Evolutionary conservation across 2,329 filamentous ascomycete species (phyloP).

Genomic region (Epicoccum sorghinum): DNA sequence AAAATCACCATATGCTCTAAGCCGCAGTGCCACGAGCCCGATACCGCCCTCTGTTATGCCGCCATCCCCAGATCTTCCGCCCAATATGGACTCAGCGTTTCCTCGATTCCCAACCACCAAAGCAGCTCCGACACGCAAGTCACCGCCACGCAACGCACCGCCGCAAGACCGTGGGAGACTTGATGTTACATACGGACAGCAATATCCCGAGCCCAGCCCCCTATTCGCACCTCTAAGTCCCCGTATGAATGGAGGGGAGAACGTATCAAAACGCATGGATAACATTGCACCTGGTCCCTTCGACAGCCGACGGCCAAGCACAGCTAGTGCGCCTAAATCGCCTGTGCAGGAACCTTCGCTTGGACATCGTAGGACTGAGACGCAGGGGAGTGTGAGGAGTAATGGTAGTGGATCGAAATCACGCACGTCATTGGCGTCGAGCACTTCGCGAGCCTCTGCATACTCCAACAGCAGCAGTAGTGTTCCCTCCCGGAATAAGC

Average conservation of each 20-base stretch:
- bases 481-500: conserved; percentile 30
- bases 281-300: conserved; percentile 71
- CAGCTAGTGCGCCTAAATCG: conserved; percentile 42
- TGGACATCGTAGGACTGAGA: conserved; percentile 44
- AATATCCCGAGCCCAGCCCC: conserved; percentile 43
- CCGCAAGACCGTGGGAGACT: conserved; percentile 29
- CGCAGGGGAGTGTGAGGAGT: conserved; percentile 42
- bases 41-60: conserved; percentile 39
- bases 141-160: conserved; percentile 25
- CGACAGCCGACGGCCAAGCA: conserved; percentile 51
- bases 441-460: conserved; percentile 37
- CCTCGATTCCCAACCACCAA: conserved; percentile 58
- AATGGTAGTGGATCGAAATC: conserved; percentile 34
- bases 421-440: conserved; percentile 39
- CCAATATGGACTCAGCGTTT: conserved; percentile 59
- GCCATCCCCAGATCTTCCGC: conserved; percentile 40
- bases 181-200: conserved; percentile 33
- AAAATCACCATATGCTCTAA: conserved; percentile 39
- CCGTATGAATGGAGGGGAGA: conserved; percentile 48
- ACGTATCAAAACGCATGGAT: conserved; percentile 67
- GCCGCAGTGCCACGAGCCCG: conserved; percentile 45
- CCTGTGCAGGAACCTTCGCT: conserved; percentile 30
- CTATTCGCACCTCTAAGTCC: conserved; percentile 59
- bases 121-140: conserved; percentile 31
- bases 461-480: conserved; percentile 37